phyloP scores from a whole-genome alignment of 2,329 filamentous ascomycete species.

The Kalmusia sp. region DNA sequence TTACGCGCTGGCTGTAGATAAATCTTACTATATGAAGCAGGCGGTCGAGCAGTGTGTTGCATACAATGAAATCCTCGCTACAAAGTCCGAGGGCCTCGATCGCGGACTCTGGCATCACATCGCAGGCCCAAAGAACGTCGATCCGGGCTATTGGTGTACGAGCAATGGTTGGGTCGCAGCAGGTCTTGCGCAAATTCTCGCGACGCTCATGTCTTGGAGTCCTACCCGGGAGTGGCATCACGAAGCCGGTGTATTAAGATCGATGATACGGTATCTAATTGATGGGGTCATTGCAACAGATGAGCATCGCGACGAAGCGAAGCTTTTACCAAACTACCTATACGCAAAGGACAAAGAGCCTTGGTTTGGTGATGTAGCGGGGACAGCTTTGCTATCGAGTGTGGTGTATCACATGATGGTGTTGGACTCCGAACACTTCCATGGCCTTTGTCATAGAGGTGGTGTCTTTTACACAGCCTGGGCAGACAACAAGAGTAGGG shows the following conservation, averaged over 20 bases:
- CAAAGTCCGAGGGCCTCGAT: conserved; percentile 1
- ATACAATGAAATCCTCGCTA: conserved; percentile 50
- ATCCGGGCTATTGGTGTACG: conserved; percentile 54
- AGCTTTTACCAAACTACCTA: conserved; percentile 56
- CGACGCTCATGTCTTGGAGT: conserved; percentile 46
- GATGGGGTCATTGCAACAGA: conserved; percentile 43
- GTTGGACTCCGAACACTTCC: conserved; percentile 45
- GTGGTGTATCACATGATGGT: conserved; percentile 54
- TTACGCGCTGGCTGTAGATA: conserved; percentile 48
- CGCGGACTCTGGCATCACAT: conserved; percentile 56
- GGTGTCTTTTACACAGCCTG: conserved; percentile 45
- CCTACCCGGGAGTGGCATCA: conserved; percentile 9
- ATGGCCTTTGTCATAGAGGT: too few relatives aligned
- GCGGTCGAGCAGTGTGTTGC: conserved; percentile 50
- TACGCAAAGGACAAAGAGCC: conserved; percentile 37
- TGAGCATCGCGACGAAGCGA: conserved; percentile 33
- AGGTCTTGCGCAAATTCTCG: conserved; percentile 55
- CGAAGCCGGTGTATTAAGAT: conserved; percentile 24
- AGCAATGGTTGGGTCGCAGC: conserved; percentile 58
- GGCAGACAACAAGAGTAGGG: conserved; percentile 50
- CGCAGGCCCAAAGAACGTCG: conserved; percentile 38
- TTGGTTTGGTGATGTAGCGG: conserved; percentile 58
- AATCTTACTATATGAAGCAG: conserved; percentile 43
- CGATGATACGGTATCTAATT: conserved; percentile 47
- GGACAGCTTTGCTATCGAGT: conserved; percentile 55